These are phyloP conservation scores for Phytophthora kernoviae DNA, from an alignment of 352 stramenopile genomes.

Conservation along the genomic window DNA sequence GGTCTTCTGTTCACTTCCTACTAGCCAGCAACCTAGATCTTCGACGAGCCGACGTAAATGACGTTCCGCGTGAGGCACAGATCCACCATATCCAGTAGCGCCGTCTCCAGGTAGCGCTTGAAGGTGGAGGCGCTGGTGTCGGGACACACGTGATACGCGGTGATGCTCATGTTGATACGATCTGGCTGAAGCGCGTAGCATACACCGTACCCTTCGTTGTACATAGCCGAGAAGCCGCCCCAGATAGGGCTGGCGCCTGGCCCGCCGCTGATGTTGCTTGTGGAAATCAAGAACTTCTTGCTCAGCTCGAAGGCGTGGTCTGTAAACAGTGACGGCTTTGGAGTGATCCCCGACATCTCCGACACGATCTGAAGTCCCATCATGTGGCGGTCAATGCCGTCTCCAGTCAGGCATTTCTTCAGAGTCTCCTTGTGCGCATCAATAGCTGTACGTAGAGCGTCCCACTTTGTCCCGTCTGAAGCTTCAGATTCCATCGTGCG, in stretches of 20 bases:
- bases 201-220: constrained; percentile 94
- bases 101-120: constrained; percentile 92
- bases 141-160: constrained; percentile 82
- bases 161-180: constrained; percentile 96
- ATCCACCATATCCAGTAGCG: constrained; percentile 95
- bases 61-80: constrained; percentile 91
- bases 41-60: constrained; percentile 89
- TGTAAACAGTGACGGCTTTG: constrained; percentile 91
- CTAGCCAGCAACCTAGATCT: constrained; percentile 56
- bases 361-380: constrained; percentile 96
- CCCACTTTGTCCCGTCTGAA: constrained; percentile 74
- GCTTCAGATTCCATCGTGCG: constrained; percentile 88
- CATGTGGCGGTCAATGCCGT: constrained; percentile 96
- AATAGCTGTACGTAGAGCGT: constrained; percentile 90
- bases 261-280: constrained; percentile 94
- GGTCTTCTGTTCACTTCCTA: too few relatives aligned
- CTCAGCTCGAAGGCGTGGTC: constrained; percentile 93
- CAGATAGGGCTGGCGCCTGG: constrained; percentile 95
- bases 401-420: constrained; percentile 76
- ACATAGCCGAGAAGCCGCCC: constrained; percentile 96
- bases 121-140: constrained; percentile 86
- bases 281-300: constrained; percentile 96
- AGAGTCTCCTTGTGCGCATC: constrained; percentile 92
- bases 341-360: constrained; percentile 89
- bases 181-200: constrained; percentile 96